Conservation (phyloP, 257 asterid genomes). For the Solanum boliviense region DNA sequence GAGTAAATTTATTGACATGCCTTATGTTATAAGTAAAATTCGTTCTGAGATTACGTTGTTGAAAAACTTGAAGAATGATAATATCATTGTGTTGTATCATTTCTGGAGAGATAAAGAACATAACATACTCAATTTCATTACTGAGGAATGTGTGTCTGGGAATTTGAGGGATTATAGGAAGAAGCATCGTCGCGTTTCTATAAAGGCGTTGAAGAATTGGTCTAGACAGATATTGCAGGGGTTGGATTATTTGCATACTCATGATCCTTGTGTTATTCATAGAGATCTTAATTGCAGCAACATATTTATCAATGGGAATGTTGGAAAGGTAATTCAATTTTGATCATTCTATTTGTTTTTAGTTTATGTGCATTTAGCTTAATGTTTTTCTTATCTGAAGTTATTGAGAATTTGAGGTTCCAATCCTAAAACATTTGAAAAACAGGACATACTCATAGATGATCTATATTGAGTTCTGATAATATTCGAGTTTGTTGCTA, state of each 20-base stretch:
- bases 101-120: slow-evolving; percentile 1
- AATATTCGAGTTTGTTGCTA: background rate
- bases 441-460: background rate
- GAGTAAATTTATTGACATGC: background rate
- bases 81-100: slow-evolving; percentile 6
- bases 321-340: slow-evolving; percentile 12
- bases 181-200: slow-evolving; percentile 21
- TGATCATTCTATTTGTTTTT: background rate
- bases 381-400: background rate
- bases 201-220: slow-evolving; percentile 22
- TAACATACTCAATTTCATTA: slow-evolving; percentile 14
- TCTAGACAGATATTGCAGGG: slow-evolving; percentile 16
- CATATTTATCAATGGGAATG: slow-evolving; percentile 21
- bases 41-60: background rate
- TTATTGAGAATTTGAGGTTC: background rate
- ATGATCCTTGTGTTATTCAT: slow-evolving; percentile 21
- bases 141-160: slow-evolving; percentile 15
- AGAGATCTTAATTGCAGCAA: slow-evolving; percentile 25
- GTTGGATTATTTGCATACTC: slow-evolving; percentile 19
- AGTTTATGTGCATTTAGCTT: background rate
- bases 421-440: background rate
- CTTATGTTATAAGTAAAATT: background rate
- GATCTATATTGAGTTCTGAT: background rate
- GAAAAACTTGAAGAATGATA: slow-evolving; percentile 2
- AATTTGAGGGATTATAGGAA: slow-evolving; percentile 22